A percentile compares a stretch with the other conserved stretches of the same genome.
phyloP scores from a whole-genome alignment of 768 basidiomycete species.

The Naematelia encephala region DNA sequence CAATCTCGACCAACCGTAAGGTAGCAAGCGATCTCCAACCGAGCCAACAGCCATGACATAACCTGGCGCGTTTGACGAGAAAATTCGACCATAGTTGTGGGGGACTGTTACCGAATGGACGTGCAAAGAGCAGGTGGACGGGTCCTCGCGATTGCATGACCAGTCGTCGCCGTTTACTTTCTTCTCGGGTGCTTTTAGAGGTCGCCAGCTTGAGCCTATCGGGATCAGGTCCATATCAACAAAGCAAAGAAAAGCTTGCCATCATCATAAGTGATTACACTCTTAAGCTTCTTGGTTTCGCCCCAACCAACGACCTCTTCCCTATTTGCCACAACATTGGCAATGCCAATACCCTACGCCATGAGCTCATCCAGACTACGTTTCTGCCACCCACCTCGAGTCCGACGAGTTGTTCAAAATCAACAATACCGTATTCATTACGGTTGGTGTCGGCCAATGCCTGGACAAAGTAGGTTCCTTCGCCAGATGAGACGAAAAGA shows the following conservation, averaged over 20 bases:
- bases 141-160: constrained; percentile 56
- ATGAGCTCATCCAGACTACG: constrained; percentile 54
- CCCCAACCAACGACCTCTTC: constrained; percentile 73
- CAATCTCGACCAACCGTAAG: constrained; percentile 56
- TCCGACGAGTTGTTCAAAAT: constrained; percentile 68
- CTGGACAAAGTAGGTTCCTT: constrained; percentile 92
- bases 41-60: constrained; percentile 96
- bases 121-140: constrained; percentile 76
- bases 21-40: constrained; percentile 63
- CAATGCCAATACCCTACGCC: constrained; percentile 82
- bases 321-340: constrained; percentile 80
- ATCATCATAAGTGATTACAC: constrained; percentile 86
- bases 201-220: constrained; percentile 68
- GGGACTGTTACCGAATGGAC: constrained; percentile 87
- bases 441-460: constrained; percentile 89
- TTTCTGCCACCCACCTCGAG: constrained; percentile 44
- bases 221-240: constrained; percentile 16
- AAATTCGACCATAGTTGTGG: constrained; percentile 90
- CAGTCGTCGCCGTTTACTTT: constrained; percentile 64
- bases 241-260: constrained; percentile 52
- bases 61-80: constrained; percentile 92
- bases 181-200: constrained; percentile 61
- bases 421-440: constrained; percentile 81
- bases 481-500: constrained; percentile 90
- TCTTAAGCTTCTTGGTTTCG: constrained; percentile 69